Base-by-base conservation (phyloP, 75 land plant genomes). In the Selaginella tamariscina region DNA sequence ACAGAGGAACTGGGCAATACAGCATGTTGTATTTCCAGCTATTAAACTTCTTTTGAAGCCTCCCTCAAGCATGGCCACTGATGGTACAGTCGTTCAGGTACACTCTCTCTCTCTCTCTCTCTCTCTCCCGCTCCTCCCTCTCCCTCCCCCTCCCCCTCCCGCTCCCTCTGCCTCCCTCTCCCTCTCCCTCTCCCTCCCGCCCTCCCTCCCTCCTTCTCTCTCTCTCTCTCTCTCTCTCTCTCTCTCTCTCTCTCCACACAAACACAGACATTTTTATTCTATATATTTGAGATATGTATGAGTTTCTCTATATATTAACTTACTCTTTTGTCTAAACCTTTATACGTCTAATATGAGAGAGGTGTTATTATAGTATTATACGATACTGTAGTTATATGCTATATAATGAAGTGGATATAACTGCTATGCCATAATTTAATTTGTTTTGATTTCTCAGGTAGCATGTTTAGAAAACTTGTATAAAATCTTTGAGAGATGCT, bases 401-500 rank as follows among this genome's bases (percentile, higher is more conserved):
- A 30, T 56, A 11, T 59, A 0, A 31, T 24, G 28, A 0, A 56
- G 49, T 56, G 0, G n/a, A 32, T 60, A 32, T 2, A 26, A 22
- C n/a, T 27, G 28, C 31, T 63, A 73, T 65, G 18, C 20, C n/a
- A 21, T 59, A 0, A 70, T 24, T 29, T 71, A 29, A 31, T 18
- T 24, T 29, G 24, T 31, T 72, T 64, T 72, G 24, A 30, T 31
- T 64, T 72, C 56, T 72, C 79, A 93, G 98, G 83, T 89, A 20
- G 91, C 98, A 21, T 85, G 86, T 60, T 68, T 94, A 60, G 96
- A 94, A 70, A 94, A 87, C 56, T 91, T 94, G 29, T 94, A 80
- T 82, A 89, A 77, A 72, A 81, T 94, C 21, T 94, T 94, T 69
- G 98, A 94, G 65, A 85, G 98, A 67, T 94, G 98, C 68, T 94